Conservation (phyloP, 805 yeast species). For the Yamadazyma olivae region DNA sequence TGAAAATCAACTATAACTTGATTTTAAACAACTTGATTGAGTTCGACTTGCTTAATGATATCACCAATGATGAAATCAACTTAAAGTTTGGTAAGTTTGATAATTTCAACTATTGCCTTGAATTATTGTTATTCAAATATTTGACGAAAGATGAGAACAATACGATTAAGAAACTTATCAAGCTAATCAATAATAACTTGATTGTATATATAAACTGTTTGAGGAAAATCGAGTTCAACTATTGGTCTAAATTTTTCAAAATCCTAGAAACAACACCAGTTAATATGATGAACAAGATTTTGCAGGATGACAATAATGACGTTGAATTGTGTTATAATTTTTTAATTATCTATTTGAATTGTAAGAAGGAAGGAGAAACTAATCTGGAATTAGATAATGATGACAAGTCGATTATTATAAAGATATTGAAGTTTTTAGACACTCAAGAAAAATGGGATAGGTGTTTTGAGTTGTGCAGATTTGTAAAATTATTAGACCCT, state of each 20-base stretch:
- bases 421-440: constrained; percentile 43
- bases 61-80: constrained; percentile 24
- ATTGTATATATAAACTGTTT: constrained; percentile 52
- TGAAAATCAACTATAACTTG: constrained; percentile 36
- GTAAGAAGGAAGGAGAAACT: constrained; percentile 38
- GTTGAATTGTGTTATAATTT: constrained; percentile 51
- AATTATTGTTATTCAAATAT: constrained; percentile 43
- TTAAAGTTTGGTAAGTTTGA: constrained; percentile 36
- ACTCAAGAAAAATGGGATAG: constrained; percentile 46
- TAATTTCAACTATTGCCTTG: constrained; percentile 49
- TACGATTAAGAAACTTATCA: constrained; percentile 16
- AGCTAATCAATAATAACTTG: constrained; percentile 10
- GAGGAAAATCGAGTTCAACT: constrained; percentile 54
- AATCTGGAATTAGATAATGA: constrained; percentile 18
- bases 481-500: constrained; percentile 49
- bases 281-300: constrained; percentile 39
- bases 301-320: constrained; percentile 22
- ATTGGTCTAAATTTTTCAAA: constrained; percentile 50
- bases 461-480: constrained; percentile 53
- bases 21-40: constrained; percentile 47
- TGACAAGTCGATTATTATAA: constrained; percentile 41
- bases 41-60: constrained; percentile 36
- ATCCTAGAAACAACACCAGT: constrained; percentile 43
- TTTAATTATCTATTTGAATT: constrained; percentile 50
- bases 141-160: constrained; percentile 26